phyloP scores from a whole-genome alignment of 225 moss, liverwort and hornwort genomes.

The Straminergon stramineum region DNA sequence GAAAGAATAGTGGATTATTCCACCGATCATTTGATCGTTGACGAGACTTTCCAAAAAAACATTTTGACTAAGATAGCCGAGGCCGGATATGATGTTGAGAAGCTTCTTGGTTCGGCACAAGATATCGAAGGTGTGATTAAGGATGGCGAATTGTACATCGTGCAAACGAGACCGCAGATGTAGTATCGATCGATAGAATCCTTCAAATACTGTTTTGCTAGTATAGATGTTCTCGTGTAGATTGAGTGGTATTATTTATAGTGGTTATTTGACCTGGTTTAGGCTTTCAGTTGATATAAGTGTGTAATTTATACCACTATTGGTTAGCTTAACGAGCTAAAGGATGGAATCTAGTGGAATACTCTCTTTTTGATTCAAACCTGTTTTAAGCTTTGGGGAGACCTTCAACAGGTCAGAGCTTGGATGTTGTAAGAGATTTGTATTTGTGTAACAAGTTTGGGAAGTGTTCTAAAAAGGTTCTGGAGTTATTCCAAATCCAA shows the following conservation, averaged over 20 bases:
- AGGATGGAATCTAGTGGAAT: background rate
- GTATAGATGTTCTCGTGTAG: background rate
- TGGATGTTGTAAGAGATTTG: background rate
- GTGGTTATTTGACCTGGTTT: background rate
- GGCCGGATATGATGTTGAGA: slow-evolving; percentile 72
- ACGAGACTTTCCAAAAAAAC: slow-evolving; percentile 53
- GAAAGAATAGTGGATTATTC: slow-evolving; percentile 90
- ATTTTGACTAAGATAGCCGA: slow-evolving; percentile 74
- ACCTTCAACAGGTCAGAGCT: background rate
- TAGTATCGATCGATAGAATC: background rate
- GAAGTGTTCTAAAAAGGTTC: background rate
- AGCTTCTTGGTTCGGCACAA: slow-evolving; percentile 67
- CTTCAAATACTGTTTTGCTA: background rate
- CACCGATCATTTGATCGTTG: slow-evolving; percentile 56
- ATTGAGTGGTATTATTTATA: background rate
- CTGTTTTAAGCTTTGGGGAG: background rate
- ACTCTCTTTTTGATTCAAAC: background rate
- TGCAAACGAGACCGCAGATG: slow-evolving; percentile 95
- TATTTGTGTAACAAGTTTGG: background rate
- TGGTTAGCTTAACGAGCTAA: background rate
- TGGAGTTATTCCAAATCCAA: background rate
- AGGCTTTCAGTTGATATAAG: background rate
- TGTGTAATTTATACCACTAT: background rate
- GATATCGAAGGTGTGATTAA: slow-evolving; percentile 94
- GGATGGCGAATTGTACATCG: slow-evolving; percentile 77